Evolutionary conservation across 139 green algal species (phyloP).

Genomic region (Yamagishiella unicocca): DNA sequence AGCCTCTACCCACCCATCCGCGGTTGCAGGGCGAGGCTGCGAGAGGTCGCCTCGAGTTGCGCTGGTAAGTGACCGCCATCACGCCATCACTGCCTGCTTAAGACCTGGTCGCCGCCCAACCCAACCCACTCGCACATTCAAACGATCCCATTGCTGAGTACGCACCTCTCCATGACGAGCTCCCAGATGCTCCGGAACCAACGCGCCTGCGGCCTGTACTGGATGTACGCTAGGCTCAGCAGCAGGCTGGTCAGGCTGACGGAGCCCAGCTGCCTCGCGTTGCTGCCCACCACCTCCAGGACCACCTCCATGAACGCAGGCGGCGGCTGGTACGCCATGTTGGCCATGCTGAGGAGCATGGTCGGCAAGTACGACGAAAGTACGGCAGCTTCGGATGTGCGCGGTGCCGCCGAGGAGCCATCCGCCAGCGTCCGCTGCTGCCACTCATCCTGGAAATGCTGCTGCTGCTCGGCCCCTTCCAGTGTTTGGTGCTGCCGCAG

Average conservation of each 20-base stretch:
- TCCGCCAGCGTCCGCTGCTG: too few relatives aligned
- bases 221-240: slow-evolving; percentile 14
- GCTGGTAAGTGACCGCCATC: too few relatives aligned
- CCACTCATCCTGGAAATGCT: background rate
- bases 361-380: background rate
- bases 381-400: background rate
- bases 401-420: too few relatives aligned
- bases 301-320: background rate
- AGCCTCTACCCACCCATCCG: too few relatives aligned
- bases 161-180: slow-evolving; percentile 7
- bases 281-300: background rate
- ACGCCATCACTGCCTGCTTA: too few relatives aligned
- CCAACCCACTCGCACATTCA: too few relatives aligned
- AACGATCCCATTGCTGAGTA: background rate
- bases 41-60: too few relatives aligned
- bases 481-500: background rate
- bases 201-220: background rate
- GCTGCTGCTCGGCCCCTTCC: background rate
- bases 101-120: too few relatives aligned
- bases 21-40: too few relatives aligned
- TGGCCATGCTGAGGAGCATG: background rate
- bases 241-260: background rate
- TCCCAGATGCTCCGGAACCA: background rate
- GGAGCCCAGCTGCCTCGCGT: background rate
- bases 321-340: slow-evolving; percentile 10